Evolutionary conservation across 2,329 filamentous ascomycete species (phyloP).

Genomic region (Cryphonectria nitschkei): DNA sequence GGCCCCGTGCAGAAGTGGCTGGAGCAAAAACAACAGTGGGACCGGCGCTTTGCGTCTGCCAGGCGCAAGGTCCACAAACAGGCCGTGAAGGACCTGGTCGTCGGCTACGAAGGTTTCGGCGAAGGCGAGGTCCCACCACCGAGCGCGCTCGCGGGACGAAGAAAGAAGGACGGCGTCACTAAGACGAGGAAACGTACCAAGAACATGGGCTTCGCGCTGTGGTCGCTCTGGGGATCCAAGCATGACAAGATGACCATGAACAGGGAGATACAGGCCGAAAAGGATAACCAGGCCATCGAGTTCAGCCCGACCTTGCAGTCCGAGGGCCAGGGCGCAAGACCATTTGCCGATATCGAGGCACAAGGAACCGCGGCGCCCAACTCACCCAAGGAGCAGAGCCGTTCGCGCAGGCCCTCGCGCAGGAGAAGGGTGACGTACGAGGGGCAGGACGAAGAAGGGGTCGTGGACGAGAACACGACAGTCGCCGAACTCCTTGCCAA

Average conservation of each 20-base stretch:
- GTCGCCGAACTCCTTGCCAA: conserved; percentile 49
- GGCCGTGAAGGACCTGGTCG: conserved; percentile 71
- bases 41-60: conserved; percentile 69
- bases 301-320: conserved; percentile 41
- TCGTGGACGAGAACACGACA: conserved; percentile 42
- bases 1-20: conserved; percentile 85
- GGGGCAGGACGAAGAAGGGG: conserved; percentile 43
- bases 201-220: conserved; percentile 79
- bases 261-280: conserved; percentile 55
- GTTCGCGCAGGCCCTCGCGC: conserved; percentile 50
- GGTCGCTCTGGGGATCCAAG: conserved; percentile 86
- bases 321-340: conserved; percentile 49
- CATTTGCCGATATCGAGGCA: conserved; percentile 45
- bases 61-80: conserved; percentile 75
- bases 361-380: conserved; percentile 39
- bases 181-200: conserved; percentile 56
- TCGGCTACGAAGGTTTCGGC: conserved; percentile 72
- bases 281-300: conserved; percentile 41
- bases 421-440: conserved; percentile 55
- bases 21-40: conserved; percentile 71
- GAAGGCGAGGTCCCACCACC: conserved; percentile 79
- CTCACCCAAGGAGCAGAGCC: conserved; percentile 38
- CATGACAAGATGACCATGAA: conserved; percentile 78
- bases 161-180: conserved; percentile 54
- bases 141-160: conserved; percentile 76